These are phyloP conservation scores for Peronospora destructor DNA, from an alignment of 352 stramenopile species.

Conservation along the genomic window DNA sequence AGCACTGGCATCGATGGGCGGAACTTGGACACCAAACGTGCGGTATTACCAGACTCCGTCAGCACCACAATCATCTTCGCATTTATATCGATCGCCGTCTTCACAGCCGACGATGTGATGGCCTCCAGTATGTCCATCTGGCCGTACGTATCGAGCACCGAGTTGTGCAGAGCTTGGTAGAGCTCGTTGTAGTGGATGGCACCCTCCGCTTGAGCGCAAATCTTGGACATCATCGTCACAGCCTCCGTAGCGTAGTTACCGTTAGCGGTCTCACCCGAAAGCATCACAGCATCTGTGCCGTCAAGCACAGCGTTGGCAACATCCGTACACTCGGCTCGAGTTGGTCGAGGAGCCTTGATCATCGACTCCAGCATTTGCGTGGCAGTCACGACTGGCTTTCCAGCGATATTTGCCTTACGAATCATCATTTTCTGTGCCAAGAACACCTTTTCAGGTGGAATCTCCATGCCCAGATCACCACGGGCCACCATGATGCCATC, in stretches of 20 bases:
- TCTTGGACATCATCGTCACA: conserved; percentile 93
- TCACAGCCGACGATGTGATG: conserved; percentile 95
- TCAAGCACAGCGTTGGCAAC: conserved; percentile 98
- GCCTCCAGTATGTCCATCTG: conserved; percentile 86
- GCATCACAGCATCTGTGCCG: conserved; percentile 96
- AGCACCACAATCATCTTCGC: conserved; percentile 96
- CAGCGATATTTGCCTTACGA: conserved; percentile 90
- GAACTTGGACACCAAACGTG: conserved; percentile 94
- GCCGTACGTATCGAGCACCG: conserved; percentile 51
- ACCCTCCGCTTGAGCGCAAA: conserved; percentile 86
- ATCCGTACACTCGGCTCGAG: conserved; percentile 98
- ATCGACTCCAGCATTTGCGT: conserved; percentile 99
- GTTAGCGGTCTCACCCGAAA: conserved; percentile 97
- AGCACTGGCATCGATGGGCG: conserved; percentile 60
- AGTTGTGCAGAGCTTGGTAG: conserved; percentile 72
- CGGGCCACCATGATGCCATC: conserved; percentile 99
- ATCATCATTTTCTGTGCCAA: conserved; percentile 99
- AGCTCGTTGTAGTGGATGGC: conserved; percentile 88
- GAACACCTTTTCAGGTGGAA: conserved; percentile 96
- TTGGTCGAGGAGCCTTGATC: conserved; percentile 95
- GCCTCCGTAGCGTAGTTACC: conserved; percentile 93
- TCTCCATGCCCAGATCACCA: conserved; percentile 98
- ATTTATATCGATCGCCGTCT: conserved; percentile 94
- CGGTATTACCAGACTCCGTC: conserved; percentile 91
- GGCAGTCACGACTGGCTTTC: conserved; percentile 98